Base-by-base conservation (phyloP, 257 asterid genomes). In the Solanum acaule region DNA sequence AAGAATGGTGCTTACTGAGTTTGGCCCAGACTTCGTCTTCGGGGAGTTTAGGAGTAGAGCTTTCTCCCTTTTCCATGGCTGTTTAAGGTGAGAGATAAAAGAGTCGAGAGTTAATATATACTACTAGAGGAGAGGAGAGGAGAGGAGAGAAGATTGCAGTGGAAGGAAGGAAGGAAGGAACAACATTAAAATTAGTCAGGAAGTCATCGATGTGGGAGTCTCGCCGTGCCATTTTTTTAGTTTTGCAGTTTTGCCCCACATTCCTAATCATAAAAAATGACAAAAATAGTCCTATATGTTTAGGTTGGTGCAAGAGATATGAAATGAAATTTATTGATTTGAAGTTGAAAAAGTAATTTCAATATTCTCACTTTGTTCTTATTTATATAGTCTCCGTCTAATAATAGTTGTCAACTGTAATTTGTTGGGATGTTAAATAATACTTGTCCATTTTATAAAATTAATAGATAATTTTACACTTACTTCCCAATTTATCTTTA, bases 31-130 rank as follows among this genome's bases (percentile, higher is more conserved):
- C 87, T 75, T 90, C 93, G 85, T 75, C 86, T 77, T 71, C 16
- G 79, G 89, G 85, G 59, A 91, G 87, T 89, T 87, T 88, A 89
- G 96, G 88, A 76, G 34, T 88, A 4, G 97, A 94, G 90, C 93
- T 90, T 91, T 95, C 96, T 31, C 96, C 99, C 82, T 83, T 91
- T 67, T 96, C 98, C 99, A 96, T 96, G 35, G 27, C 75, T 52
- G 38, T 35, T 31, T 72, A 46, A 14, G 22, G 67, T 86, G 35
- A 85, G n/a, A 16, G n/a, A 70, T 16, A 42, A 42, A 78, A 33
- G 13, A 34, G 20, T 33, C 56, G 46, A 71, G 33, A 18, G 37
- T 52, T 16, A 2, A 25, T 40, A 22, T n/a, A 15, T 23, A 52
- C 49, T 70, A n/a, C n/a, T n/a, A n/a, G n/a, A n/a, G n/a, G n/a